phyloP scores from a whole-genome alignment of 306 rosid species.

The Cucurbita argyrosperma region DNA sequence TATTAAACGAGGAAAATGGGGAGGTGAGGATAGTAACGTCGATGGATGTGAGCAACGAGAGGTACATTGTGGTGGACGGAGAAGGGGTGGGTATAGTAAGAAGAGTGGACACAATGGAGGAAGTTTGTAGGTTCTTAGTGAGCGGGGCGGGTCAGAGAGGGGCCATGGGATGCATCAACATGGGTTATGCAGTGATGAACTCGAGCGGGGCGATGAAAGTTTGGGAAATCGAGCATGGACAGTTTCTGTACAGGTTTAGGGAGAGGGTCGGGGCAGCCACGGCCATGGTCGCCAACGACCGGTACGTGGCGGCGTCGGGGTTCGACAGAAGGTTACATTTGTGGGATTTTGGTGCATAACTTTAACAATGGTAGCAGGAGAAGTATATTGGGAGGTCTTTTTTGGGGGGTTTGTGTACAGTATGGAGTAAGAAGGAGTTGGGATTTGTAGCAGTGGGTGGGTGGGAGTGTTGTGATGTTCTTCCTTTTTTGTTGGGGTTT shows the following conservation, averaged over 20 bases:
- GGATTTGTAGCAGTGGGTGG: background rate
- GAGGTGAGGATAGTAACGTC: constrained; percentile 34
- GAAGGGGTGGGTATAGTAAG: constrained; percentile 36
- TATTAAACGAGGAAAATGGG: constrained; percentile 17
- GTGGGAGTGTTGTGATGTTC: background rate
- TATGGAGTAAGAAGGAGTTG: background rate
- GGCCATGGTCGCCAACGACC: constrained; percentile 40
- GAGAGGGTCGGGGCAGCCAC: constrained; percentile 17
- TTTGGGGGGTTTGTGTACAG: background rate
- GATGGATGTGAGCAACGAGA: constrained; percentile 31
- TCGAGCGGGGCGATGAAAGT: constrained; percentile 23
- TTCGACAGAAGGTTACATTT: constrained; percentile 28
- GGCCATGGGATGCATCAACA: constrained; percentile 46
- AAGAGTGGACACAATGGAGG: constrained; percentile 22
- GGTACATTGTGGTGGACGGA: constrained; percentile 30
- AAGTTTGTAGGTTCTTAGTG: constrained; percentile 28
- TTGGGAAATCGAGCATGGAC: constrained; percentile 30
- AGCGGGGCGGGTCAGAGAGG: constrained; percentile 15
- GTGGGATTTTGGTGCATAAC: constrained; percentile 57
- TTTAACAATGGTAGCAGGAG: background rate
- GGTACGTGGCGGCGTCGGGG: constrained; percentile 41
- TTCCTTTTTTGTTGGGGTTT: background rate
- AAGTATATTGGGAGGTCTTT: background rate
- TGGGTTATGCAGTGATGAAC: constrained; percentile 38
- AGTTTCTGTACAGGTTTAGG: background rate